Conservation (phyloP, 2,329 filamentous ascomycete species). For the Fusarium neocosmosporiellum region DNA sequence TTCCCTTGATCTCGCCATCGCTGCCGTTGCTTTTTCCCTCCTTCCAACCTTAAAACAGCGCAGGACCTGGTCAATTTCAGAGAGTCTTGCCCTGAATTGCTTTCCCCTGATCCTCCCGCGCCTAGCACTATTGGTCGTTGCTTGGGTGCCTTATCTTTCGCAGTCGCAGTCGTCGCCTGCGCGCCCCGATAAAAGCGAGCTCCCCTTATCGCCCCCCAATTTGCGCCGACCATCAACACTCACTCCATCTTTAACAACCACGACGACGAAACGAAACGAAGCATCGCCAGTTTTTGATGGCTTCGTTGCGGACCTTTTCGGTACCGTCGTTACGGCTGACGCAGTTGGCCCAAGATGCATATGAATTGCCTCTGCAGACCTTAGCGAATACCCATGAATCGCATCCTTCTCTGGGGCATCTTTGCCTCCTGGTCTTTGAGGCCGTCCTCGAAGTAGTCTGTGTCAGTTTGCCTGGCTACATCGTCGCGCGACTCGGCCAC, state of each 20-base stretch:
- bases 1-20: conserved; percentile 28
- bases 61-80: conserved; percentile 16
- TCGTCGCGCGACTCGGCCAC: conserved; percentile 88
- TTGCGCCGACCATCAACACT: conserved; percentile 18
- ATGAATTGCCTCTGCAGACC: conserved; percentile 56
- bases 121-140: not conserved
- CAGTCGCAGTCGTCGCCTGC: conserved; percentile 3
- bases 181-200: conserved; percentile 21
- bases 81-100: conserved; percentile 1
- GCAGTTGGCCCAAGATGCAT: conserved; percentile 51
- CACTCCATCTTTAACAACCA: conserved; percentile 1
- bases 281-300: conserved; percentile 45
- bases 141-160: conserved; percentile 13
- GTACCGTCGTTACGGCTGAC: conserved; percentile 60
- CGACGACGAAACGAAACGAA: conserved; percentile 8
- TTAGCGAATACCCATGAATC: conserved; percentile 59
- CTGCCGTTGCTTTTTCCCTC: conserved; percentile 4
- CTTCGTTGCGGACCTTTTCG: conserved; percentile 51
- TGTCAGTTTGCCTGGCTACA: conserved; percentile 92
- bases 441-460: conserved; percentile 96
- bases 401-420: conserved; percentile 74
- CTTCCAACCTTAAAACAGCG: conserved; percentile 1
- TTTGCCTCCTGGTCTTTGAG: conserved; percentile 89
- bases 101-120: not conserved
- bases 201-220: conserved; percentile 16